Evolutionary conservation across 2,329 filamentous ascomycete species (phyloP).

Genomic region (Coleophoma eucalyptorum): DNA sequence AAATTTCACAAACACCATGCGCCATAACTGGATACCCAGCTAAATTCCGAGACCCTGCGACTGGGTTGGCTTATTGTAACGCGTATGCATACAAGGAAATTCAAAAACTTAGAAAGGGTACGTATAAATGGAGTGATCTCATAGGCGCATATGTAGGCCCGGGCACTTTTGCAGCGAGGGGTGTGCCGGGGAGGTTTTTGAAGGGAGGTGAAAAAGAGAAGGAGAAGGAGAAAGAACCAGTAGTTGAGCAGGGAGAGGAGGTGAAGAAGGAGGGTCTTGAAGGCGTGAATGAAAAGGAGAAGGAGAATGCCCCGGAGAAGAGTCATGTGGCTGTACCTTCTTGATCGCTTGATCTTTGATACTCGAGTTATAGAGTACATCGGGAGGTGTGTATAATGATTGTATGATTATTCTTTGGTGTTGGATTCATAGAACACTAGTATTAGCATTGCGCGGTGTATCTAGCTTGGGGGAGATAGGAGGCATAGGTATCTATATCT

Average conservation of each 20-base stretch:
- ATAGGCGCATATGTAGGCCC: slow-evolving; percentile 81
- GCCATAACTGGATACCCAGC: slow-evolving; percentile 80
- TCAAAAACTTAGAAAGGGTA: slow-evolving; percentile 65
- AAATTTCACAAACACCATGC: slow-evolving; percentile 44
- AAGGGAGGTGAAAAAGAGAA: too few species aligned
- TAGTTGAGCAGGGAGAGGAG: neutral
- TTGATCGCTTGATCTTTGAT: too few species aligned
- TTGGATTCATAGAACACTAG: too few species aligned
- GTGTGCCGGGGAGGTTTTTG: slow-evolving; percentile 76
- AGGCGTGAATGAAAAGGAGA: too few species aligned
- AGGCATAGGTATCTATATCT: too few species aligned
- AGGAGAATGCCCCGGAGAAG: too few species aligned
- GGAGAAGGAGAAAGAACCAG: neutral
- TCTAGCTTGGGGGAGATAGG: too few species aligned
- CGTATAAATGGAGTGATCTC: slow-evolving; percentile 78
- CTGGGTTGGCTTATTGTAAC: slow-evolving; percentile 78
- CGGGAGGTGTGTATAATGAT: too few species aligned
- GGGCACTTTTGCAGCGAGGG: slow-evolving; percentile 59
- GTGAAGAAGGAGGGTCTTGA: neutral
- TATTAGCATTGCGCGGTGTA: too few species aligned
- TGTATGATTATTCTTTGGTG: too few species aligned
- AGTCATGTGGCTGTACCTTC: too few species aligned
- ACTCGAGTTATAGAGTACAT: too few species aligned
- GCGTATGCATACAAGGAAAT: slow-evolving; percentile 79
- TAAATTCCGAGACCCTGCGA: slow-evolving; percentile 79